phyloP scores from a whole-genome alignment of 768 basidiomycete species.

The Thelephora aurantiotincta region DNA sequence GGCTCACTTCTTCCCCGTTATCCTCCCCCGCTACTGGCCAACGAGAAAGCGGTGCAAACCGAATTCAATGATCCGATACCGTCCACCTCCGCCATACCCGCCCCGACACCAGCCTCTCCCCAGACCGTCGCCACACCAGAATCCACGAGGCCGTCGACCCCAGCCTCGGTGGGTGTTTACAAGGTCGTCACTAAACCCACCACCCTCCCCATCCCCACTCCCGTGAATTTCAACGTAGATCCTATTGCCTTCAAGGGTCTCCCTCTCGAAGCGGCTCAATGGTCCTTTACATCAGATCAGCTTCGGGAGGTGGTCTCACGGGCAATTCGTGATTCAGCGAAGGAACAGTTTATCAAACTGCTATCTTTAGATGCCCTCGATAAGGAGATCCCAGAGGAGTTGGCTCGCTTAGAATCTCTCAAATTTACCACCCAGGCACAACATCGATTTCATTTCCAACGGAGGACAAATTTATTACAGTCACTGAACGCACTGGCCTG shows the following conservation, averaged over 20 bases:
- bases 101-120: too few species aligned
- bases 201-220: slow-evolving; percentile 31
- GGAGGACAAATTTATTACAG: slow-evolving; percentile 58
- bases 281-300: slow-evolving; percentile 33
- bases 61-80: too few species aligned
- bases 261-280: slow-evolving; percentile 58
- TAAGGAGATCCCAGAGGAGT: slow-evolving; percentile 39
- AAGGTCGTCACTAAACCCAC: slow-evolving; percentile 12
- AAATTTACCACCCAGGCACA: slow-evolving; percentile 44
- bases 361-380: slow-evolving; percentile 51
- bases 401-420: slow-evolving; percentile 37
- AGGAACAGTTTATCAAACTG: slow-evolving; percentile 58
- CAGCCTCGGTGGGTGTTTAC: slow-evolving; percentile 6
- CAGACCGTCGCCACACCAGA: too few species aligned
- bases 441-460: slow-evolving; percentile 52
- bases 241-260: slow-evolving; percentile 56
- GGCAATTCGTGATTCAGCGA: slow-evolving; percentile 54
- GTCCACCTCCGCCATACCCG: too few species aligned
- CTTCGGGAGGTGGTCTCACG: slow-evolving; percentile 61
- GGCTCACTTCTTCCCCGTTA: too few species aligned
- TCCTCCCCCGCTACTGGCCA: too few species aligned
- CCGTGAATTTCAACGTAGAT: slow-evolving; percentile 39
- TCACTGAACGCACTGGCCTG: slow-evolving; percentile 42
- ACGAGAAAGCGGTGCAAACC: too few species aligned
- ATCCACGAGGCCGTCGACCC: not conserved